Conservation (phyloP, 208 protist genomes). For the Leishmania martiniquensis region DNA sequence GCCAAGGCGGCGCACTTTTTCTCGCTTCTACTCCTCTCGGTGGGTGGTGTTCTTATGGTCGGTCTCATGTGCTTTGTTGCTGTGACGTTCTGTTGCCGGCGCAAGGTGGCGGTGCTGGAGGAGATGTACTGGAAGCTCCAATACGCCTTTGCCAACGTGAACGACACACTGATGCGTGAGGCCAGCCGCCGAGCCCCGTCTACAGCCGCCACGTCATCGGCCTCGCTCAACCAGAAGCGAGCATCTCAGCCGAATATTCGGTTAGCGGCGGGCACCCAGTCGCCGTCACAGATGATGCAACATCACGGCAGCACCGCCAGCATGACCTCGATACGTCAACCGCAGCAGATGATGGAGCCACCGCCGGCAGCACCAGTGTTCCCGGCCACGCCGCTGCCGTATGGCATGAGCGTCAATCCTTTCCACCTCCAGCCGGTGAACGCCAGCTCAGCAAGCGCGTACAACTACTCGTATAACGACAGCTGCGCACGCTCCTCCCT, state of each 20-base stretch:
- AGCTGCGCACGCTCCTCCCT: not conserved
- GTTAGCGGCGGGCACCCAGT: not conserved
- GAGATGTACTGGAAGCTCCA: constrained; percentile 29
- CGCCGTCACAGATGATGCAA: not conserved
- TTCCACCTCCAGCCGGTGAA: not conserved
- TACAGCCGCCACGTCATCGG: not conserved
- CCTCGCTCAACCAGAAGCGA: not conserved
- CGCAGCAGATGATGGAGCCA: not conserved
- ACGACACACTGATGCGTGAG: constrained; percentile 15
- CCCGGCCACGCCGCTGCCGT: not conserved
- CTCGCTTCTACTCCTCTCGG: constrained; percentile 26
- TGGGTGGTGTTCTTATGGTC: constrained; percentile 18
- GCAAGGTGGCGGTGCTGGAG: constrained; percentile 16
- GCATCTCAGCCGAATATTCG: too few species aligned
- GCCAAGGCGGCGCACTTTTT: constrained; percentile 18
- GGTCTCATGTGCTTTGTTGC: constrained; percentile 17
- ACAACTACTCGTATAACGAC: not conserved
- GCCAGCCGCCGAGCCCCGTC: constrained; percentile 1
- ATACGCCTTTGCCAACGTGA: constrained; percentile 23
- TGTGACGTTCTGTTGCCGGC: constrained; percentile 22
- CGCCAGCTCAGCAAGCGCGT: too few species aligned
- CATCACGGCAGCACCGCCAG: constrained; percentile 3
- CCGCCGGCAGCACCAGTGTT: not conserved
- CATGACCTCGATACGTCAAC: not conserved
- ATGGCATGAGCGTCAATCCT: constrained; percentile 2